These are phyloP conservation scores for Psilocybe azurescens DNA, from an alignment of 768 basidiomycete species.

Conservation along the genomic window DNA sequence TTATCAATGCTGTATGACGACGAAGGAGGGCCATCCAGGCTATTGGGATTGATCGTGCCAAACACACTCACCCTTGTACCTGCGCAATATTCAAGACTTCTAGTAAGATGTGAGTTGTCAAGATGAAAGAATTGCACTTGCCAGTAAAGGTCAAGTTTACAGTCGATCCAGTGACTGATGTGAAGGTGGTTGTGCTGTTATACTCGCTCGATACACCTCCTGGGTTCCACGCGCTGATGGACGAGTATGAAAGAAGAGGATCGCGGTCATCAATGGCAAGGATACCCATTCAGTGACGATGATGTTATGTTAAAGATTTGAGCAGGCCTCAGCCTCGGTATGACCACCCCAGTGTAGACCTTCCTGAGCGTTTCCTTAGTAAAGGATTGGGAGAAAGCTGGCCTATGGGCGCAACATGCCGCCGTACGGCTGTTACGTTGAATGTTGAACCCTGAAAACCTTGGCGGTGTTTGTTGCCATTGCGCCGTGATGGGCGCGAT, in stretches of 20 bases:
- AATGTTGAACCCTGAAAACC: no score
- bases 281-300: not conserved
- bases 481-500: no score
- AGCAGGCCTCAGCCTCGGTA: no score
- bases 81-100: not conserved
- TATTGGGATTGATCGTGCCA: constrained; percentile 1
- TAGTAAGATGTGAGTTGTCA: not conserved
- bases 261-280: constrained; percentile 10
- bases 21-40: not conserved
- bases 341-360: no score
- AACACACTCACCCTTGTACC: constrained; percentile 5
- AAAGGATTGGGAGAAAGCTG: no score
- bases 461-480: no score
- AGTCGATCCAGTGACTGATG: not conserved
- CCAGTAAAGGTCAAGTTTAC: constrained; percentile 7
- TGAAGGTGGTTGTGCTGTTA: constrained; percentile 1
- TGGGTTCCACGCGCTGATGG: not conserved
- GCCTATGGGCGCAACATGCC: no score
- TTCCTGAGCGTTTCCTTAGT: no score
- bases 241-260: constrained; percentile 2
- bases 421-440: no score
- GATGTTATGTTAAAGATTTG: no score
- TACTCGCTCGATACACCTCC: constrained; percentile 1
- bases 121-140: not conserved
- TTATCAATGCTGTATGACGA: constrained; percentile 14